Evolutionary conservation across 192 early-diverging fungal genomes (phyloP).

Genomic region (Backusella mclennaniae): DNA sequence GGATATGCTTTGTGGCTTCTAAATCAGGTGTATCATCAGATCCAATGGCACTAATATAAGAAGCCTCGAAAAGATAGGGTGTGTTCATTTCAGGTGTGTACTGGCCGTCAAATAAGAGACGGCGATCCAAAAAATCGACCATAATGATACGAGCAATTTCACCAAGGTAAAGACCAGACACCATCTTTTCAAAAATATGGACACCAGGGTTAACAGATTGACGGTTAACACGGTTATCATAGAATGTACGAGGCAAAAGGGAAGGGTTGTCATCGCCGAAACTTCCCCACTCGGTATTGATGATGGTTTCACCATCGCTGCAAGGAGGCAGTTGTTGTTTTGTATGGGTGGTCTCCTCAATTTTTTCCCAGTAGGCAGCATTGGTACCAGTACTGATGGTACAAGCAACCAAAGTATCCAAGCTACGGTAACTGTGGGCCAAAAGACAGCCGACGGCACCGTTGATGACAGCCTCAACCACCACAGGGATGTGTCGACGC

Average conservation of each 20-base stretch:
- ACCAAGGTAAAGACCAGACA: conserved; percentile 94
- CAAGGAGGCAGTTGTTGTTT: conserved; percentile 27
- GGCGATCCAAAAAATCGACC: conserved; percentile 69
- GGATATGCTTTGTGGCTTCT: conserved; percentile 62
- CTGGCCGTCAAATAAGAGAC: conserved; percentile 37
- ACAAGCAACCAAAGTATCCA: conserved; percentile 58
- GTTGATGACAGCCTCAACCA: conserved; percentile 88
- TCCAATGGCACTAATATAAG: conserved; percentile 68
- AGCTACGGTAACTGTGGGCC: conserved; percentile 62
- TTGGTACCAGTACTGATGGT: conserved; percentile 96
- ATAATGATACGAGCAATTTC: conserved; percentile 81
- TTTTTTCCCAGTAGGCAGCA: conserved; percentile 87
- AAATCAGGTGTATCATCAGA: conserved; percentile 68
- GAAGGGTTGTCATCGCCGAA: conserved; percentile 38
- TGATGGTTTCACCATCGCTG: conserved; percentile 64
- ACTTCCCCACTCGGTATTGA: conserved; percentile 91
- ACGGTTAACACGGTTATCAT: conserved; percentile 80
- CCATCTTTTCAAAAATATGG: conserved; percentile 92
- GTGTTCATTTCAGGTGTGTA: conserved; percentile 64
- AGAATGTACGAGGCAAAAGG: conserved; percentile 77
- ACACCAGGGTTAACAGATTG: conserved; percentile 74
- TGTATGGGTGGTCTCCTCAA: conserved; percentile 40
- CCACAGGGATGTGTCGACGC: conserved; percentile 66
- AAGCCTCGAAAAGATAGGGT: conserved; percentile 73
- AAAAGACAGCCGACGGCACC: conserved; percentile 91